Percentiles rank a stretch among this genome's conserved stretches.
These are phyloP conservation scores for Tricholoma flavovirens DNA, from an alignment of 768 basidiomycete genomes.

Conservation along the genomic window DNA sequence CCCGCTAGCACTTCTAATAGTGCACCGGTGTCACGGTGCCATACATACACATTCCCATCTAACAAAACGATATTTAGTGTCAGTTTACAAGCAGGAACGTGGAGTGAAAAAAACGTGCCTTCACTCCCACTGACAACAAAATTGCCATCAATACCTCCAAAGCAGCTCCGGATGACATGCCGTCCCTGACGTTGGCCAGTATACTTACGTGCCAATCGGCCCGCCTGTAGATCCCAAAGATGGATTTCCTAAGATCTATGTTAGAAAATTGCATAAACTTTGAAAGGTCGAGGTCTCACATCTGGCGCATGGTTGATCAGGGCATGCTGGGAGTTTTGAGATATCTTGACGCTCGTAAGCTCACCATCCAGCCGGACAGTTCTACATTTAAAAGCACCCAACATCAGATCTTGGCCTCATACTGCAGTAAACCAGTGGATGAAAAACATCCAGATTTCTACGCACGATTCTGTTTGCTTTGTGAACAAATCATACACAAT, in stretches of 20 bases:
- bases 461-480: conserved; percentile 65
- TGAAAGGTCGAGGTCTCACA: conserved; percentile 40
- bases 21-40: conserved; percentile 82
- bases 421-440: neutral
- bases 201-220: conserved; percentile 71
- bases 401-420: neutral
- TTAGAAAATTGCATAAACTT: conserved; percentile 9
- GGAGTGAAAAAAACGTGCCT: conserved; percentile 45
- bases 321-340: conserved; percentile 80
- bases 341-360: conserved; percentile 82
- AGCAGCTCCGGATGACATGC: conserved; percentile 89
- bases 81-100: conserved; percentile 10
- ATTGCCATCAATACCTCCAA: conserved; percentile 84
- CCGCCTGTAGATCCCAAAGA: conserved; percentile 73
- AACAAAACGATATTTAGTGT: conserved; percentile 2
- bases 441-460: conserved; percentile 11
- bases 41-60: conserved; percentile 95
- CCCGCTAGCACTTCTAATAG: conserved; percentile 86
- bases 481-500: conserved; percentile 73
- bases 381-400: conserved; percentile 28
- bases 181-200: conserved; percentile 79
- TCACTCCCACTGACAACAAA: conserved; percentile 94
- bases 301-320: conserved; percentile 85
- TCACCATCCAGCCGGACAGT: conserved; percentile 69
- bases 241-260: conserved; percentile 68